Base-by-base conservation (phyloP, 768 basidiomycete species). In the Lanmaoa pseudosensibilis region DNA sequence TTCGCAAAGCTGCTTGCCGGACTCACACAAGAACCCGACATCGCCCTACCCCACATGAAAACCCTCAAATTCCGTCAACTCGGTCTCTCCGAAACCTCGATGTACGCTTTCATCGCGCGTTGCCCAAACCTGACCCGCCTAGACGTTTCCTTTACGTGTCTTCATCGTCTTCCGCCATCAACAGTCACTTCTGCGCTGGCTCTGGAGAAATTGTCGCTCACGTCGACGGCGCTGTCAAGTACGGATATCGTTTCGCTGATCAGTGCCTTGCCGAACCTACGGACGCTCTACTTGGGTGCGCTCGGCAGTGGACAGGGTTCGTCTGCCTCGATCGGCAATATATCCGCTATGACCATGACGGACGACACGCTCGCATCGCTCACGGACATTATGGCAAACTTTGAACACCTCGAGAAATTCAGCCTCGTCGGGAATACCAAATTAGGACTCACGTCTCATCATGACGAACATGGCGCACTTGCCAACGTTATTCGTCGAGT, bases 391-490 rank as follows among this genome's bases (percentile, higher is more conserved):
- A 63, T 87, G 38, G 69, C 66, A 21, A 48, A 56, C 0, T 77
- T 71, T 56, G 40, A 59, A 12, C 56, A 66, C 23, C 70, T 90
- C 25, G 80, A 84, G 52, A 77, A 73, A 56, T 54, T 90, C 47
- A 88, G 72, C 64, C 72, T 90, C 9, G 86, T 85, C 8, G 83
- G 83, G 8, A 90, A 89, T 62, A 74, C 76, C 6, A 87, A 85
- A 55, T 65, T 90, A 18, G 83, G 83, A 8, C 50, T 73, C n/a
- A 63, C 67, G 0, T 69, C 74, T 8, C 66, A 68, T 45, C 44
- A 39, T 32, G 63, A 56, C 30, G 64, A 59, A 46, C 65, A 72
- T 9, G 62, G 73, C 4, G 70, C 81, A 2, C 64, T 88, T 5
- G 61, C 70, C 2, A 64, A 75, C 23, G 80, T 88, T 57, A 62